phyloP scores from a whole-genome alignment of 139 green algal species.

The Volvox africanus region DNA sequence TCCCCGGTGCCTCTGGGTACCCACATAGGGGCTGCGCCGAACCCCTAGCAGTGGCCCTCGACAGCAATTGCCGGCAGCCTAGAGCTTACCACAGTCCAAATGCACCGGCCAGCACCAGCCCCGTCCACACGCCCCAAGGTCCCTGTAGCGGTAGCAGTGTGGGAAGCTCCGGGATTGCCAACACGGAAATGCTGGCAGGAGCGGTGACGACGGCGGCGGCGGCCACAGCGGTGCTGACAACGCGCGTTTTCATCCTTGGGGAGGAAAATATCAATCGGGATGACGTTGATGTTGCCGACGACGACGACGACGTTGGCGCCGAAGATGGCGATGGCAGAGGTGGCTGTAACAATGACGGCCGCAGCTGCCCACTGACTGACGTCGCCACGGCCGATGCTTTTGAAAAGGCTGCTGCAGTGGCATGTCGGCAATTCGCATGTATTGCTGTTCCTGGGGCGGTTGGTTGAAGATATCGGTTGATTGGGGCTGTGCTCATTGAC shows the following conservation, averaged over 20 bases:
- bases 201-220: not conserved
- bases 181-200: not conserved
- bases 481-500: no score
- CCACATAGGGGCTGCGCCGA: no score
- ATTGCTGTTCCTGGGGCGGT: not conserved
- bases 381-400: no score
- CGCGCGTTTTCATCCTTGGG: no score
- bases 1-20: no score
- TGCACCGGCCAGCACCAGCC: constrained; percentile 64
- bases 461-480: not conserved
- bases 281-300: not conserved
- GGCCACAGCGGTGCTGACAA: not conserved
- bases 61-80: no score
- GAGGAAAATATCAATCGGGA: no score
- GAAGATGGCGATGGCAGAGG: not conserved
- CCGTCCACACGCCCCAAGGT: constrained; percentile 72
- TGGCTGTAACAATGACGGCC: not conserved
- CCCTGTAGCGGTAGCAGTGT: constrained; percentile 5
- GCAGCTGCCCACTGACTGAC: not conserved
- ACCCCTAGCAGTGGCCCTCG: no score
- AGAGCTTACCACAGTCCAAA: constrained; percentile 72
- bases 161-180: not conserved
- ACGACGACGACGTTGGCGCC: not conserved
- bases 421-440: no score
- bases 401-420: no score